phyloP scores from a whole-genome alignment of 495 filamentous ascomycete species.

The Letharia columbiana region DNA sequence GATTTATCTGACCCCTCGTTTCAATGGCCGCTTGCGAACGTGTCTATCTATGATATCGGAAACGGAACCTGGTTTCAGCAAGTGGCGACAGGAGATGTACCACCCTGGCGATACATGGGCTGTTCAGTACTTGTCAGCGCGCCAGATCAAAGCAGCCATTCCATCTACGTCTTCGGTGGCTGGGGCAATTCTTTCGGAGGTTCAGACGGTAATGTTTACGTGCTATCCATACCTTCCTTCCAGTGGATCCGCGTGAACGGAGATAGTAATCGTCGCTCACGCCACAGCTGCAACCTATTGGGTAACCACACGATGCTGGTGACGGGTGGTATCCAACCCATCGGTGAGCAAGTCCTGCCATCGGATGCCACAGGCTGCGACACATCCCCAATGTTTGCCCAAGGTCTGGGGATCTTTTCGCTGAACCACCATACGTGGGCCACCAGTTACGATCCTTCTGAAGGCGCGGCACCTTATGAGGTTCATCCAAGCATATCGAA shows the following conservation, averaged over 20 bases:
- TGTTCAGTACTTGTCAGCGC: slow-evolving; percentile 19
- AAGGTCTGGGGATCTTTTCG: slow-evolving; percentile 21
- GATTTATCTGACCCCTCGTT: slow-evolving; percentile 8
- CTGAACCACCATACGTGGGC: slow-evolving; percentile 18
- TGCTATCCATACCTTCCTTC: slow-evolving; percentile 21
- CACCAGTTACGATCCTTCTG: slow-evolving; percentile 13
- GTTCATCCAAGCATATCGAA: slow-evolving; percentile 17
- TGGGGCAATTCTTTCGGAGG: slow-evolving; percentile 13
- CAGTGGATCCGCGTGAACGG: slow-evolving; percentile 21
- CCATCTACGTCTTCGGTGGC: slow-evolving; percentile 23
- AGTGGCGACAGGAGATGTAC: slow-evolving; percentile 17
- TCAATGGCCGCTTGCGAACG: slow-evolving; percentile 15
- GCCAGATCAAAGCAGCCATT: slow-evolving; percentile 21
- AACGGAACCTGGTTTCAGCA: slow-evolving; percentile 18
- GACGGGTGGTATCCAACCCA: slow-evolving; percentile 16
- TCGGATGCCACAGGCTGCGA: slow-evolving; percentile 15
- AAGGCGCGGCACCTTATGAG: slow-evolving; percentile 9
- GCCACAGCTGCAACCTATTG: slow-evolving; percentile 15
- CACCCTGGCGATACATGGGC: slow-evolving; percentile 18
- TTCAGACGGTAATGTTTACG: slow-evolving; percentile 19
- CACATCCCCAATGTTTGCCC: slow-evolving; percentile 11
- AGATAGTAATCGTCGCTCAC: slow-evolving; percentile 15
- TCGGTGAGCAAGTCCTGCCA: slow-evolving; percentile 11
- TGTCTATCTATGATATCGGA: slow-evolving; percentile 19
- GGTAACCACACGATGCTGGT: slow-evolving; percentile 18